Conservation (phyloP, 257 asterid species). For the Solanum etuberosum region DNA sequence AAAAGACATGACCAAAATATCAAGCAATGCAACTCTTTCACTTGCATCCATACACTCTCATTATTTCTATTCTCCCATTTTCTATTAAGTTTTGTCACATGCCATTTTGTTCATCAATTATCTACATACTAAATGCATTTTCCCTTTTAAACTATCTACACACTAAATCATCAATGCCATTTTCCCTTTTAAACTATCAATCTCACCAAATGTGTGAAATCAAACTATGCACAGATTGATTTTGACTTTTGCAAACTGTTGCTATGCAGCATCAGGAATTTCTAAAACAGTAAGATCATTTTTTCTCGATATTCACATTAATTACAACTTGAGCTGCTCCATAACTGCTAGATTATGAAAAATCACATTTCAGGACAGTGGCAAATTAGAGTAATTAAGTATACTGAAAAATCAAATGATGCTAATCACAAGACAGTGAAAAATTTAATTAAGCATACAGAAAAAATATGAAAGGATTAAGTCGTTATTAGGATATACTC, state of each 20-base stretch:
- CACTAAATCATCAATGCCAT: not conserved
- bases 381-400: not conserved
- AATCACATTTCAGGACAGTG: not conserved
- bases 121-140: not conserved
- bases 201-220: not conserved
- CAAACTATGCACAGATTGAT: not conserved
- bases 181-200: not conserved
- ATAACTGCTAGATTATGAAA: not conserved
- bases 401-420: not conserved
- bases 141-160: not conserved
- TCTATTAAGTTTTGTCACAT: not conserved
- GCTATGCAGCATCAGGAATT: not conserved
- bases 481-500: conserved; percentile 29
- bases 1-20: not conserved
- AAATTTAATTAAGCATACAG: not conserved
- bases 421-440: not conserved
- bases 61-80: not conserved
- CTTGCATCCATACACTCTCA: not conserved
- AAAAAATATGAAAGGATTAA: not conserved
- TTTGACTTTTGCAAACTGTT: not conserved
- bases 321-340: not conserved
- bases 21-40: not conserved
- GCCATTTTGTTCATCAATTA: not conserved
- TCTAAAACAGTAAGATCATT: not conserved
- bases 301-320: not conserved